These are phyloP conservation scores for Talaromyces marneffei DNA, from an alignment of 2,329 filamentous ascomycete species.

Conservation along the genomic window DNA sequence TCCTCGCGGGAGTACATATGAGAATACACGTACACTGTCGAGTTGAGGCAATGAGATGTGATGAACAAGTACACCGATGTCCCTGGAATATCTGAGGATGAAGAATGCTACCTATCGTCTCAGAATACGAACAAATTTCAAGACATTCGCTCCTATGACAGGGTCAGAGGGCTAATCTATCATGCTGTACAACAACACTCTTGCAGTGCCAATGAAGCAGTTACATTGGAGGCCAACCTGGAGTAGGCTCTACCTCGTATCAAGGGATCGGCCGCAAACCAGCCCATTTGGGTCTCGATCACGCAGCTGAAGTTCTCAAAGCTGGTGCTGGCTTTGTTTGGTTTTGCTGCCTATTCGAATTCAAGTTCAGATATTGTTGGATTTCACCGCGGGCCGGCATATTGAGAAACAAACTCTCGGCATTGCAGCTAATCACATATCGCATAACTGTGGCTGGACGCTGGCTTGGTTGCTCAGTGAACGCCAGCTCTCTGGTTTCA, in stretches of 20 bases:
- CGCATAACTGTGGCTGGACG: conserved; percentile 25
- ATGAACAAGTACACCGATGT: background rate
- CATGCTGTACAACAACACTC: background rate
- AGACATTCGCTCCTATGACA: background rate
- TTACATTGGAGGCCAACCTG: no score
- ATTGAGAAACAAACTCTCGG: background rate
- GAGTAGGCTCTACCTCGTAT: background rate
- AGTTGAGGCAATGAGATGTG: background rate
- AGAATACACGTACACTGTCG: background rate
- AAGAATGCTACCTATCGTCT: background rate
- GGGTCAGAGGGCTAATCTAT: background rate
- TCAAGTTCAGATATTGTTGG: background rate
- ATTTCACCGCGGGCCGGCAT: background rate
- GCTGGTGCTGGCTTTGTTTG: background rate
- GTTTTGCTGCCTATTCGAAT: background rate
- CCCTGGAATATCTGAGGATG: background rate
- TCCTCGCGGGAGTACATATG: background rate
- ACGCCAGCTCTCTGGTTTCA: background rate
- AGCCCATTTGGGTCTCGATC: background rate
- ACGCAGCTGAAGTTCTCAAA: no score
- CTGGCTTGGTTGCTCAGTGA: conserved; percentile 28
- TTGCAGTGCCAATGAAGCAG: background rate
- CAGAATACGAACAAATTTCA: background rate
- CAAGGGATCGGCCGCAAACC: background rate
- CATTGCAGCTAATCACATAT: conserved; percentile 37